phyloP scores from a whole-genome alignment of 1,284 basidiomycete species.

The Athelia sp. region DNA sequence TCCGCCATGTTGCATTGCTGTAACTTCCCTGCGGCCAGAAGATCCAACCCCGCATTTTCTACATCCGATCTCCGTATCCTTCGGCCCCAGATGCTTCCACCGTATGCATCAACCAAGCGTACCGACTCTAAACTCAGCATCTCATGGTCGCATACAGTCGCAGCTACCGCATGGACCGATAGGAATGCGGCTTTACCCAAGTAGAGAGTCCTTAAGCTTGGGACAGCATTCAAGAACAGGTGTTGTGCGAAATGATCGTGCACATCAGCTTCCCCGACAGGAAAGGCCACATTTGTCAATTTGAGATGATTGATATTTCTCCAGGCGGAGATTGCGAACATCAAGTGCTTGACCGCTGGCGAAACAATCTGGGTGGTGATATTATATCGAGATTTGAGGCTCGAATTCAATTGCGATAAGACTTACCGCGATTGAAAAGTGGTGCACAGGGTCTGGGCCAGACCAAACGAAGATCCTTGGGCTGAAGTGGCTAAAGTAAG shows the following conservation, averaged over 20 bases:
- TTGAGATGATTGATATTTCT: constrained; percentile 29
- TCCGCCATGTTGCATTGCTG: constrained; percentile 1
- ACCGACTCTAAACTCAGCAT: constrained; percentile 23
- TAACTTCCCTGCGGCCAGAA: too few relatives aligned
- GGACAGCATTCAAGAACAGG: constrained; percentile 27
- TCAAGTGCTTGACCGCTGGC: constrained; percentile 28
- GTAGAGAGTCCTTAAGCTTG: constrained; percentile 29
- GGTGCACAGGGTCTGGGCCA: constrained; percentile 44
- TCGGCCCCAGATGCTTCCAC: constrained; percentile 42
- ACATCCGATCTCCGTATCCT: constrained; percentile 18
- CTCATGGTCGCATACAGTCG: constrained; percentile 25
- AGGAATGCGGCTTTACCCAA: constrained; percentile 39
- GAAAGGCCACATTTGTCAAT: too few relatives aligned
- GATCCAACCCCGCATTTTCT: too few relatives aligned
- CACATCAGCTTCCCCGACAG: neutral
- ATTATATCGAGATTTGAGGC: neutral
- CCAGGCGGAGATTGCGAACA: constrained; percentile 34
- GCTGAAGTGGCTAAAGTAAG: constrained; percentile 17
- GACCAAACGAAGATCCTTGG: constrained; percentile 39
- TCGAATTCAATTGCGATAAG: neutral
- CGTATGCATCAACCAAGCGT: constrained; percentile 39
- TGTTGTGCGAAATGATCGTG: neutral
- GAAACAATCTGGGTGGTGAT: constrained; percentile 33
- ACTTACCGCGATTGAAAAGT: constrained; percentile 43
- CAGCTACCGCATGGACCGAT: constrained; percentile 27